phyloP scores from a whole-genome alignment of 495 filamentous ascomycete species.

The Annulohypoxylon maeteangense region DNA sequence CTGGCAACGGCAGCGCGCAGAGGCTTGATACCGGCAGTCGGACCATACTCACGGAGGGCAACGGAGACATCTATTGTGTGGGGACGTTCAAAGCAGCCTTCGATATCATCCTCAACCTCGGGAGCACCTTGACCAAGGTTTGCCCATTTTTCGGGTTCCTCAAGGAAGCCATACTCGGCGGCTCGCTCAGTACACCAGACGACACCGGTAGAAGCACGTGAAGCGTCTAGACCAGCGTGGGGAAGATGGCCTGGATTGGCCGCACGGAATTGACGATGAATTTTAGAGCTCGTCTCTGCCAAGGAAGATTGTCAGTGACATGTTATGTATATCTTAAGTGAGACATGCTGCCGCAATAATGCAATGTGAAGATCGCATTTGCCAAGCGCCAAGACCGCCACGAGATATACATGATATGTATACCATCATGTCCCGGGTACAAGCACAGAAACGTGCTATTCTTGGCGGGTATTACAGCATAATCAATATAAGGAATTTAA shows the following conservation, averaged over 20 bases:
- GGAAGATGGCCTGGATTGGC: constrained; percentile 89
- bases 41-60: constrained; percentile 87
- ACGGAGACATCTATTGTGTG: constrained; percentile 80
- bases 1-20: constrained; percentile 89
- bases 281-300: constrained; percentile 78
- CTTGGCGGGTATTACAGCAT: constrained; percentile 40
- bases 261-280: constrained; percentile 85
- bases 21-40: constrained; percentile 92
- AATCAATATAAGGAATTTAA: constrained; percentile 20
- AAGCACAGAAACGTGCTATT: constrained; percentile 2
- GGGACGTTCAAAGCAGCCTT: constrained; percentile 88
- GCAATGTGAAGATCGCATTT: constrained; percentile 35
- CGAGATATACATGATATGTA: constrained; percentile 22
- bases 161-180: constrained; percentile 80
- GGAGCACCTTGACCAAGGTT: constrained; percentile 96
- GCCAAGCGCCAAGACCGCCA: constrained; percentile 50
- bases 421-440: constrained; percentile 3
- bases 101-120: constrained; percentile 92
- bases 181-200: constrained; percentile 89
- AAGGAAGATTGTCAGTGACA: constrained; percentile 40
- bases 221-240: constrained; percentile 89
- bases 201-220: constrained; percentile 82
- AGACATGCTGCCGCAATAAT: constrained; percentile 33
- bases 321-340: constrained; percentile 17
- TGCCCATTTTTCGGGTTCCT: constrained; percentile 85